These are phyloP conservation scores for Starmerella roubikii DNA, from an alignment of 805 yeast genomes.

Conservation along the genomic window DNA sequence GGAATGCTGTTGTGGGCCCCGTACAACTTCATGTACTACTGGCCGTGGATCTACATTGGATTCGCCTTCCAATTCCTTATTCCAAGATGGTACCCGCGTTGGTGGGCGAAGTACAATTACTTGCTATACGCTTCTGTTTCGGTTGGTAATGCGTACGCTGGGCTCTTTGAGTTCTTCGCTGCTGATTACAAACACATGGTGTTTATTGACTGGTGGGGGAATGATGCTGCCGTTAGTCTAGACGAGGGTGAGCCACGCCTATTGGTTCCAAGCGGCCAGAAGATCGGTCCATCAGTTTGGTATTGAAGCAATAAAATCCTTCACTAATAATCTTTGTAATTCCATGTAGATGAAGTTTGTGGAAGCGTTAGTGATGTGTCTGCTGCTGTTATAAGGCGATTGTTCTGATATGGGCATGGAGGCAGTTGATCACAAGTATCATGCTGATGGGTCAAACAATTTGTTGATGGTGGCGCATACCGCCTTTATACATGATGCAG, in stretches of 20 bases:
- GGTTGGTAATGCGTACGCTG: conserved; percentile 53
- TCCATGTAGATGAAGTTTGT: not conserved
- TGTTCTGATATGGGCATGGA: too few species aligned
- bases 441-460: too few species aligned
- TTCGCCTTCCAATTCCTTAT: conserved; percentile 34
- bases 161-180: conserved; percentile 43
- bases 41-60: conserved; percentile 19
- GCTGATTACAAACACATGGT: conserved; percentile 32
- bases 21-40: conserved; percentile 31
- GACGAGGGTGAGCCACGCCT: not conserved
- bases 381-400: too few species aligned
- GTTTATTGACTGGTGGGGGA: conserved; percentile 54
- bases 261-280: not conserved
- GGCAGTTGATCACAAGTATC: too few species aligned
- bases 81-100: conserved; percentile 34
- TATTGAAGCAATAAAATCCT: not conserved
- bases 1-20: conserved; percentile 30
- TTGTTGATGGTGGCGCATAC: too few species aligned
- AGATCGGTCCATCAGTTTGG: not conserved
- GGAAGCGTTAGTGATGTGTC: too few species aligned
- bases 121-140: conserved; percentile 43
- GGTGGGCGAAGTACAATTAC: conserved; percentile 44
- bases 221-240: conserved; percentile 17
- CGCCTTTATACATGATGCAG: too few species aligned
- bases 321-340: too few species aligned